phyloP scores from a whole-genome alignment of 176 grass and related monocot species.

The Oryza rufipogon region DNA sequence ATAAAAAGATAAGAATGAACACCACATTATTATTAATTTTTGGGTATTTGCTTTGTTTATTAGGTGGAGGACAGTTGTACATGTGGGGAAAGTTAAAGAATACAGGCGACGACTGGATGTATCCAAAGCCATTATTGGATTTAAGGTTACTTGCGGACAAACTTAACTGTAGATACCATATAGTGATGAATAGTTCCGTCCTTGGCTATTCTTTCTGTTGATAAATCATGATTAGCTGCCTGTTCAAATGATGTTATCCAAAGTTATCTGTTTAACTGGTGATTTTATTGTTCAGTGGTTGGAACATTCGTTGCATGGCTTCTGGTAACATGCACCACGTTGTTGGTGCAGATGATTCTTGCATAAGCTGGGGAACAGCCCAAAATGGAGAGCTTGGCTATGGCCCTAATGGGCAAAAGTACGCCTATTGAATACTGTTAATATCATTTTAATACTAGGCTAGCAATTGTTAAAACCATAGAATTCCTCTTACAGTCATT shows the following conservation, averaged over 20 bases:
- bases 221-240: constrained; percentile 19
- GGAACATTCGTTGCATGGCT: constrained; percentile 98
- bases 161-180: constrained; percentile 10
- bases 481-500: neutral
- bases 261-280: constrained; percentile 29
- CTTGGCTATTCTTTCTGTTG: constrained; percentile 6
- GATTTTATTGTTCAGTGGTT: constrained; percentile 74
- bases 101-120: constrained; percentile 98
- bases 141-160: constrained; percentile 63
- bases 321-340: constrained; percentile 97
- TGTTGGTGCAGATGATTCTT: constrained; percentile 95
- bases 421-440: constrained; percentile 38
- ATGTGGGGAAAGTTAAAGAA: constrained; percentile 99
- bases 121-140: constrained; percentile 96
- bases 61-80: constrained; percentile 92
- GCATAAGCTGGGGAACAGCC: constrained; percentile 92
- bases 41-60: constrained; percentile 28
- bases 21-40: neutral
- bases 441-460: constrained; percentile 11
- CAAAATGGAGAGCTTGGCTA: constrained; percentile 89
- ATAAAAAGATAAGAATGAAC: neutral
- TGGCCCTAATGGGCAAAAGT: constrained; percentile 90
- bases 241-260: constrained; percentile 21
- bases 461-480: constrained; percentile 13
- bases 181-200: constrained; percentile 5